Conservation (phyloP, 371 early-diverging fungal genomes). For the Mortierella sp. region DNA sequence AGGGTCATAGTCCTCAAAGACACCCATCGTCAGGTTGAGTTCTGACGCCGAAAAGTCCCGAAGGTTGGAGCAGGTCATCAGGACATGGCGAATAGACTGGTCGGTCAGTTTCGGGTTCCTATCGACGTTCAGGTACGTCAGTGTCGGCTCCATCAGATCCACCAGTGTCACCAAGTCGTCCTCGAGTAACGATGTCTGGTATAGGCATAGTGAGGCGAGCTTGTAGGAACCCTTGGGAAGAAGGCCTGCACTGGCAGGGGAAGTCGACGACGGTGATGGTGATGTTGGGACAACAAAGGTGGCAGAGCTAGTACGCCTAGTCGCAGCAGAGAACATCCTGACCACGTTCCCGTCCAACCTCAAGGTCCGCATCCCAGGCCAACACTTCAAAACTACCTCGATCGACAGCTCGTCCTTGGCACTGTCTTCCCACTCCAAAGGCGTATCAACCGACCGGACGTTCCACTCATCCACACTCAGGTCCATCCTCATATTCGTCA, state of each 20-base stretch:
- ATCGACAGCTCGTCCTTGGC: neutral
- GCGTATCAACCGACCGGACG: neutral
- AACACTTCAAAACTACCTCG: constrained; percentile 9
- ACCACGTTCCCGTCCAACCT: constrained; percentile 27
- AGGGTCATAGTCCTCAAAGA: constrained; percentile 27
- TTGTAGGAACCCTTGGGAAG: neutral
- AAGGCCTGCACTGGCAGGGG: neutral
- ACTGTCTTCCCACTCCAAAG: neutral
- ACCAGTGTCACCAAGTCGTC: constrained; percentile 15
- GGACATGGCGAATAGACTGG: constrained; percentile 29
- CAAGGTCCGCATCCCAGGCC: constrained; percentile 19
- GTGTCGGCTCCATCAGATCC: constrained; percentile 3
- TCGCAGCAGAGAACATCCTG: constrained; percentile 15
- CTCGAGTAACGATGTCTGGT: constrained; percentile 9
- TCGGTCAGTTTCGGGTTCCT: constrained; percentile 21
- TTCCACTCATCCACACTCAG: neutral
- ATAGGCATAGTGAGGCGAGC: constrained; percentile 22
- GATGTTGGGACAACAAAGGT: neutral
- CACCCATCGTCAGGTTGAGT: constrained; percentile 30
- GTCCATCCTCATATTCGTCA: constrained; percentile 21
- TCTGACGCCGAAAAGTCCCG: constrained; percentile 28
- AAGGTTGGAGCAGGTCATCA: constrained; percentile 27
- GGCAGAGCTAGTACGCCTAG: neutral
- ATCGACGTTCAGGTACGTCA: constrained; percentile 29
- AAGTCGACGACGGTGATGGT: neutral